Evolutionary conservation across 2,329 filamentous ascomycete genomes (phyloP), one percentile per base, ranked within the genome.

Genomic region (Phaeosphaeriaceae sp.): DNA sequence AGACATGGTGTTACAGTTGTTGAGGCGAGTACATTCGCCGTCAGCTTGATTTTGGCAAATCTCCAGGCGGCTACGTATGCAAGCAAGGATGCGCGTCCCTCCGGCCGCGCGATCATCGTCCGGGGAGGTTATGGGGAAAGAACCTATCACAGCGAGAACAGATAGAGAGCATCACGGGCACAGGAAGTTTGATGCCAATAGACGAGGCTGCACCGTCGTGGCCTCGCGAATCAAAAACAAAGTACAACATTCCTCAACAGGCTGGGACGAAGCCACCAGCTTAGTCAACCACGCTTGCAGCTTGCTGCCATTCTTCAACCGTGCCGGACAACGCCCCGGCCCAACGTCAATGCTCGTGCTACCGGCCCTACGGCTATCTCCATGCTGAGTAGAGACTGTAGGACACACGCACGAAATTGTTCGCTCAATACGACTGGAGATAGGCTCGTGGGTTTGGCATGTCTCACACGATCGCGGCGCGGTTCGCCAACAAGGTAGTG

Each of bases 41-140:
- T 57, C 55, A 59, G 54, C 55, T 57, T 65, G 57, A 54, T 59
- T 60, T 60, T 55, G 21, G 53, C 53, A 57, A 48, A 60, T 22
- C 48, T 56, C 42, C 48, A 55, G 49, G 45, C 49, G 54, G 51
- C 51, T 53, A 58, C 53, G 49, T 62, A 63, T 61, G 65, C 59
- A 50, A 46, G 45, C 58, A 54, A 61, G 65, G 59, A 42, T 56
- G 41, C 44, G 51, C 22, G 55, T 24, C 41, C 20, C 50, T 33
- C 48, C 17, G n/a, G 45, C 25, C 42, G 54, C 50, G 53, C 40
- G 20, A 19, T 20, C 58, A 63, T 61, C 53, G 59, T 60, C 61
- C 67, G 62, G 64, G 61, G 61, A 52, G 45, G 50, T 48, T 22
- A 49, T 53, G 48, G 44, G 44, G 53, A 45, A 51, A 25, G 33